These are phyloP conservation scores for Leishmania aethiopica DNA, from an alignment of 208 protist species.

Conservation along the genomic window DNA sequence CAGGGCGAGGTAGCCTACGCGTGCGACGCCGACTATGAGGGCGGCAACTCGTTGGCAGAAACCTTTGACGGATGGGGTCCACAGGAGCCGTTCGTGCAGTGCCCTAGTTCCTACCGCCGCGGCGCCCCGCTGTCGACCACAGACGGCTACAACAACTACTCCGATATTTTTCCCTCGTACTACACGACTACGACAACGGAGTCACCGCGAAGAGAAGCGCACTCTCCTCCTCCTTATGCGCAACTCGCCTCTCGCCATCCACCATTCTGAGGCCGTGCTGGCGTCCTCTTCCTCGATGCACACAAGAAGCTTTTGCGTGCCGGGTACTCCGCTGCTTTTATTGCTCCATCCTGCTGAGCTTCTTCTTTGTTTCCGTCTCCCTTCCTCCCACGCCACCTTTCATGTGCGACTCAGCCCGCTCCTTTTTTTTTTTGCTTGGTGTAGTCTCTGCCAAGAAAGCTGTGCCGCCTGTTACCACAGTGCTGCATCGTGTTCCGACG, in stretches of 20 bases:
- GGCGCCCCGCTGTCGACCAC: neutral
- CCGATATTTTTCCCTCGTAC: neutral
- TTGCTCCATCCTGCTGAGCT: neutral
- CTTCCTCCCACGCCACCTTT: neutral
- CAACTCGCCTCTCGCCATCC: neutral
- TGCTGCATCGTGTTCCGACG: neutral
- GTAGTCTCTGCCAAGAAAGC: neutral
- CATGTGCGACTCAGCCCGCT: neutral
- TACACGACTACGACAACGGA: neutral
- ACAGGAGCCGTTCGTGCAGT: slow-evolving; percentile 1
- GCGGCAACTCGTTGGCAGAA: neutral
- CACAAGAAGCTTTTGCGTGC: neutral
- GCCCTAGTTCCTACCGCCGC: neutral
- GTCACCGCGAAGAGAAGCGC: neutral
- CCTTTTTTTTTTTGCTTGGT: neutral
- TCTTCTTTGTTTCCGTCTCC: neutral
- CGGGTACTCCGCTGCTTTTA: neutral
- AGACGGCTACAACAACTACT: neutral
- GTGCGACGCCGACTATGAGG: neutral
- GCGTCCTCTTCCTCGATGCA: neutral
- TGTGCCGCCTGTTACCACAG: neutral
- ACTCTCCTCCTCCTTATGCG: neutral
- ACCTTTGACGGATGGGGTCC: neutral
- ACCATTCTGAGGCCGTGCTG: neutral
- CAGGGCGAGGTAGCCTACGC: neutral